Base-by-base conservation (phyloP, 2,329 filamentous ascomycete genomes). In the Mycosphaerella sp. region DNA sequence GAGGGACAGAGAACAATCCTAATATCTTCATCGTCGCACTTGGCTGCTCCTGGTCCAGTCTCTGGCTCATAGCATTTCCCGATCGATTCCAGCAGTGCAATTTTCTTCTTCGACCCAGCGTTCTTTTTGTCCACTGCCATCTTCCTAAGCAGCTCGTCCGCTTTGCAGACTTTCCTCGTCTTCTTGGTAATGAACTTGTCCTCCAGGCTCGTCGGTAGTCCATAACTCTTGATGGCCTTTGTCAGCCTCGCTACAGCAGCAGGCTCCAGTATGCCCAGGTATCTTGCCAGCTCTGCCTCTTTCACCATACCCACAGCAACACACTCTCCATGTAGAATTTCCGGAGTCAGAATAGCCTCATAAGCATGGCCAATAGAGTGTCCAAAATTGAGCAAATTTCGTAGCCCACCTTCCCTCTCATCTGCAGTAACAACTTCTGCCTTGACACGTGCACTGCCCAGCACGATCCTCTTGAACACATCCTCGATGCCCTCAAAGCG, bases 81-180 rank as follows among this genome's bases (percentile, higher is more conserved):
- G 67, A 98, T 95, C 10, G 87, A 87, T 0, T 90, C 91, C 9
- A 98, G 78, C 6, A 98, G 80, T 6, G 96, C 92, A 59, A 98
- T 87, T 74, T 95, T 97, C 78, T 98, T 98, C 72, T 92, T 90
- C 55, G 82, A 82, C 1, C 93, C 93, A 43, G 95, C 87, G 62
- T 98, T 98, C 78, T 98, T 98, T 80, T 98, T 98, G 74, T 98
- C 93, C 7, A 98, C 86, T 0, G 87, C 90, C 93, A 98, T 98
- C 69, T 95, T 95, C 61, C 86, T 80, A 53, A 98, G 79, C 48
- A 98, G 73, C 36, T 87, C 80, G 63, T 96, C 88, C 2, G 96
- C 88, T 0, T 87, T 85, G 69, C 93, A 98, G 60, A 82, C 79
- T 73, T 95, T 96, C 50, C 87, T 88, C 1, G 89, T 91, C 4